Percentiles rank a stretch among this genome's conserved stretches.
Evolutionary conservation across 495 filamentous ascomycete genomes (phyloP).

Genomic region (Cudoniella acicularis): DNA sequence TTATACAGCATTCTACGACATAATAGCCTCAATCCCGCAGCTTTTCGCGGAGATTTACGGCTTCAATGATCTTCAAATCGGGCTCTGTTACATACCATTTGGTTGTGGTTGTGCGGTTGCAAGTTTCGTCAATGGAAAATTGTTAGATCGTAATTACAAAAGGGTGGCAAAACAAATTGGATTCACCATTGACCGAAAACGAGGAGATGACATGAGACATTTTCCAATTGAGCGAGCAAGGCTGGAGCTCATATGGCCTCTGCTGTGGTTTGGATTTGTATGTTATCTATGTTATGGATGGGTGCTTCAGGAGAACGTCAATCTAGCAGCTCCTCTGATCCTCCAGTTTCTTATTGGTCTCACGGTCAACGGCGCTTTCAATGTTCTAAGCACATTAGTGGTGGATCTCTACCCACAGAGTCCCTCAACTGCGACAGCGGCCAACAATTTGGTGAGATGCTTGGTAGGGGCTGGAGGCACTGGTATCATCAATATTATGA

Average conservation of each 20-base stretch:
- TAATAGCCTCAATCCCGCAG: constrained; percentile 36
- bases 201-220: constrained; percentile 45
- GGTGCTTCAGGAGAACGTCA: constrained; percentile 35
- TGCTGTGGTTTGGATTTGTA: constrained; percentile 35
- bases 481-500: constrained; percentile 58
- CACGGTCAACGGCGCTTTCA: constrained; percentile 51
- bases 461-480: constrained; percentile 61
- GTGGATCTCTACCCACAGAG: constrained; percentile 38
- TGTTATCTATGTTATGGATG: constrained; percentile 34
- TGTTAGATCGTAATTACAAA: constrained; percentile 52
- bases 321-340: constrained; percentile 39
- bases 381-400: constrained; percentile 43
- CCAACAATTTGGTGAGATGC: constrained; percentile 64
- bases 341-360: constrained; percentile 45
- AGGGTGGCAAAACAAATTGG: constrained; percentile 38
- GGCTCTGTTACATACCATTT: constrained; percentile 57
- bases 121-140: constrained; percentile 58
- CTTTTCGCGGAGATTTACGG: constrained; percentile 56
- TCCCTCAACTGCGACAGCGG: constrained; percentile 60
- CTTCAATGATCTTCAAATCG: constrained; percentile 64
- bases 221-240: constrained; percentile 64
- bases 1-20: constrained; percentile 50
- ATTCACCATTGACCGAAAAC: constrained; percentile 41
- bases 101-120: constrained; percentile 65
- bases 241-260: constrained; percentile 48